These are phyloP conservation scores for Beauveria asiatica DNA, from an alignment of 2,329 filamentous ascomycete species.

Conservation along the genomic window DNA sequence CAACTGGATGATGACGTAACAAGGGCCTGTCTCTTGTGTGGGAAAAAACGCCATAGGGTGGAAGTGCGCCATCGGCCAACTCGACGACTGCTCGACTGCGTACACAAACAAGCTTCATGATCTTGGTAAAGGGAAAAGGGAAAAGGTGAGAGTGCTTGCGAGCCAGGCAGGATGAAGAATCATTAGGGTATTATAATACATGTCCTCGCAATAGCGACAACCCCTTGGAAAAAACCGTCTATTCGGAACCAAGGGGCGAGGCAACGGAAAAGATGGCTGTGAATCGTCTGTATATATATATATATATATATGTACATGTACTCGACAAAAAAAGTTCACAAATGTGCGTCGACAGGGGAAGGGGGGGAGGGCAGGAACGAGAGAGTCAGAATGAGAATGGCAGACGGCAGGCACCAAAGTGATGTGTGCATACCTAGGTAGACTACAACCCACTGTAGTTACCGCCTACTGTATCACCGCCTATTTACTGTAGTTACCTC, in stretches of 20 bases:
- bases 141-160: neutral
- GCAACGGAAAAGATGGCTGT: neutral
- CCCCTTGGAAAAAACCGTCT: neutral
- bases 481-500: too few species aligned
- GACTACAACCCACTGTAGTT: too few species aligned
- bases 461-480: too few species aligned
- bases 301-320: too few species aligned
- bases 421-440: too few species aligned
- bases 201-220: neutral
- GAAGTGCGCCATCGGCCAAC: neutral
- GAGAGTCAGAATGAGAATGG: too few species aligned
- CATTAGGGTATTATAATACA: constrained; percentile 1
- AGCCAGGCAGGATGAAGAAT: neutral
- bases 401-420: too few species aligned
- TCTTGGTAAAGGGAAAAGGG: neutral
- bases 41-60: neutral
- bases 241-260: neutral
- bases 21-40: neutral
- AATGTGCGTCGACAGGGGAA: too few species aligned
- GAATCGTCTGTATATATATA: neutral
- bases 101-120: constrained; percentile 5
- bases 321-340: too few species aligned
- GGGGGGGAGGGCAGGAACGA: too few species aligned
- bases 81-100: neutral
- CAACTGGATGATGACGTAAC: neutral